These are phyloP conservation scores for Senecio squalidus DNA, from an alignment of 140 eudicot species.

Conservation along the genomic window DNA sequence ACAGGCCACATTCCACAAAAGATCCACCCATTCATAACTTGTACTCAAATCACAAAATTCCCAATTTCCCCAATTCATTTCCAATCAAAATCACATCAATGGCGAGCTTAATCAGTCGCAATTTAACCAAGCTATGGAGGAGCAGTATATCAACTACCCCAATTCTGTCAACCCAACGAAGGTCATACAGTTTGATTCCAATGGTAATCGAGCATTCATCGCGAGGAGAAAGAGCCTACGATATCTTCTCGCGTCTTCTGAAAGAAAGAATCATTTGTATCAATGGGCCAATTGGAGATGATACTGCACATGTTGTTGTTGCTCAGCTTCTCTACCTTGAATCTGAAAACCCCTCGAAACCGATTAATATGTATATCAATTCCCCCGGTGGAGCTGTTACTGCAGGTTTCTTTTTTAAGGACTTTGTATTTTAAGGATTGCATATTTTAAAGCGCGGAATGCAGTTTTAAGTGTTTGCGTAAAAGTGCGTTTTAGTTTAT, in stretches of 20 bases:
- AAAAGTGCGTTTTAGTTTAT: no score
- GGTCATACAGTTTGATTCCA: slow-evolving; percentile 67
- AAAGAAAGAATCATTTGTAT: slow-evolving; percentile 84
- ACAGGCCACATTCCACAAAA: not conserved
- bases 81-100: slow-evolving; percentile 6
- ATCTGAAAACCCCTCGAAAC: slow-evolving; percentile 92
- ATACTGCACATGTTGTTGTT: slow-evolving; percentile 84
- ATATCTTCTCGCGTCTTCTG: slow-evolving; percentile 75
- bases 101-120: slow-evolving; percentile 26
- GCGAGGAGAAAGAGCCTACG: slow-evolving; percentile 88
- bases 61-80: slow-evolving; percentile 12
- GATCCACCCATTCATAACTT: not conserved
- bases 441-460: no score
- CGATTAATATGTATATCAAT: slow-evolving; percentile 77
- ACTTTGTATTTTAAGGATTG: not conserved
- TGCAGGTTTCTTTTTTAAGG: slow-evolving; percentile 37
- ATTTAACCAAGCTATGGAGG: slow-evolving; percentile 26
- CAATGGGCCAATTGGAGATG: slow-evolving; percentile 80
- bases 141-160: slow-evolving; percentile 1
- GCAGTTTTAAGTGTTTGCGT: not conserved
- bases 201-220: slow-evolving; percentile 93
- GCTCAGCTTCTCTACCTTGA: slow-evolving; percentile 88
- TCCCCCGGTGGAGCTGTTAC: slow-evolving; percentile 97
- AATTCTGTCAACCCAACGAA: slow-evolving; percentile 10
- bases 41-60: not conserved